phyloP scores from a whole-genome alignment of 257 asterid genomes.

The Nicotiana paniculata region DNA sequence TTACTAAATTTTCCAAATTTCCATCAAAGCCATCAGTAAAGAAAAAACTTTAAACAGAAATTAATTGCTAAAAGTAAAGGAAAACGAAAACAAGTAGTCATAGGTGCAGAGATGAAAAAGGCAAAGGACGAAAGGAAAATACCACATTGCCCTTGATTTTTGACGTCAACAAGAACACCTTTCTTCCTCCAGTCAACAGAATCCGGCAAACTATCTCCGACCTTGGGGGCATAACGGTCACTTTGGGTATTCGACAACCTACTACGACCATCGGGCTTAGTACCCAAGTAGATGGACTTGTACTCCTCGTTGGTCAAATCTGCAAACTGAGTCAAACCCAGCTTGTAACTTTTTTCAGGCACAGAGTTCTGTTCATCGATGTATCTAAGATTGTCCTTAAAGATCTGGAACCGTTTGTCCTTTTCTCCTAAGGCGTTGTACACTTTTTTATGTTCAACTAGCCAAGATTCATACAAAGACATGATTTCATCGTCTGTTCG shows the following conservation, averaged over 20 bases:
- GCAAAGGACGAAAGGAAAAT: neutral
- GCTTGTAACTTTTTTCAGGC: conserved; percentile 39
- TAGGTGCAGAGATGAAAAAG: neutral
- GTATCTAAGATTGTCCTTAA: conserved; percentile 63
- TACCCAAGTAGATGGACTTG: conserved; percentile 44
- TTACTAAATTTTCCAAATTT: neutral
- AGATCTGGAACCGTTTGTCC: conserved; percentile 57
- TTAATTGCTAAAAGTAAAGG: neutral
- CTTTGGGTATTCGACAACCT: conserved; percentile 27
- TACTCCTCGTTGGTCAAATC: conserved; percentile 72
- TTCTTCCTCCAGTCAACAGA: conserved; percentile 76
- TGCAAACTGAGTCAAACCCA: conserved; percentile 71
- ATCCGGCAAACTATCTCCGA: conserved; percentile 57
- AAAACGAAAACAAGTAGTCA: neutral
- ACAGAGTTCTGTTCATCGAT: conserved; percentile 55
- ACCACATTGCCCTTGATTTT: conserved; percentile 88
- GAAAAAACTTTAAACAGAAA: neutral
- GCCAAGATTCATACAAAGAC: conserved; percentile 65
- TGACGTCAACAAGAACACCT: conserved; percentile 61
- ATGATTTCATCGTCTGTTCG: conserved; percentile 45
- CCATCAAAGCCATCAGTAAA: neutral
- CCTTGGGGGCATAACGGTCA: conserved; percentile 34
- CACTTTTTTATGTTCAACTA: conserved; percentile 47
- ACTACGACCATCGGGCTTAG: conserved; percentile 24
- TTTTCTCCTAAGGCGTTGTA: conserved; percentile 67